Evolutionary conservation across 2,329 filamentous ascomycete species (phyloP).

Genomic region (Monilinia fructigena): DNA sequence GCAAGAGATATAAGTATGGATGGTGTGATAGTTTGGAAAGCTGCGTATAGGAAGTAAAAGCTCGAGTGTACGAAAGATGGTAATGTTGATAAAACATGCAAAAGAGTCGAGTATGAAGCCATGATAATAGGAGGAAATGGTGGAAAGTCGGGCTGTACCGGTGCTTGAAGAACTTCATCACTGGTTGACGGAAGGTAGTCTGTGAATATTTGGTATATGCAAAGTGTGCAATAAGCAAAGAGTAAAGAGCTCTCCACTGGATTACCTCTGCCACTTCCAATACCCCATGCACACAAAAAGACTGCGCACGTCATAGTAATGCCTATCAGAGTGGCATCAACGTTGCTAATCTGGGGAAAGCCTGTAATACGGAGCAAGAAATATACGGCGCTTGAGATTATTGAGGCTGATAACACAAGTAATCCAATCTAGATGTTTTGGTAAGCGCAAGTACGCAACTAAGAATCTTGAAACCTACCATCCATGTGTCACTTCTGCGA

Average conservation of each 20-base stretch:
- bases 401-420: conserved; percentile 80
- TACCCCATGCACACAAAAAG: conserved; percentile 90
- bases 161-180: conserved; percentile 52
- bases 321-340: conserved; percentile 90
- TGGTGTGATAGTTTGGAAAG: conserved; percentile 91
- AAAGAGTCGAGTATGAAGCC: conserved; percentile 91
- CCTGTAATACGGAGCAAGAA: conserved; percentile 94
- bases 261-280: conserved; percentile 89
- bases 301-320: conserved; percentile 89
- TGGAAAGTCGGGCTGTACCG: conserved; percentile 80
- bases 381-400: conserved; percentile 91
- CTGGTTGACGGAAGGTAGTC: conserved; percentile 82
- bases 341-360: conserved; percentile 89
- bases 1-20: conserved; percentile 93
- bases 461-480: conserved; percentile 58
- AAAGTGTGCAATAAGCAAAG: conserved; percentile 97
- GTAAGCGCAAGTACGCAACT: conserved; percentile 24
- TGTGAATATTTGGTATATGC: conserved; percentile 98
- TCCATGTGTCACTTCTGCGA: conserved; percentile 90
- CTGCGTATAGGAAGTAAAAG: conserved; percentile 83
- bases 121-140: conserved; percentile 97
- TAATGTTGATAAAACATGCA: conserved; percentile 80
- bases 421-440: conserved; percentile 67
- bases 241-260: conserved; percentile 92
- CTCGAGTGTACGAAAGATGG: conserved; percentile 80